Evolutionary conservation across 441 rosid genomes (phyloP), one percentile per base, ranked within the genome.

Genomic region (Daphne laureola): DNA sequence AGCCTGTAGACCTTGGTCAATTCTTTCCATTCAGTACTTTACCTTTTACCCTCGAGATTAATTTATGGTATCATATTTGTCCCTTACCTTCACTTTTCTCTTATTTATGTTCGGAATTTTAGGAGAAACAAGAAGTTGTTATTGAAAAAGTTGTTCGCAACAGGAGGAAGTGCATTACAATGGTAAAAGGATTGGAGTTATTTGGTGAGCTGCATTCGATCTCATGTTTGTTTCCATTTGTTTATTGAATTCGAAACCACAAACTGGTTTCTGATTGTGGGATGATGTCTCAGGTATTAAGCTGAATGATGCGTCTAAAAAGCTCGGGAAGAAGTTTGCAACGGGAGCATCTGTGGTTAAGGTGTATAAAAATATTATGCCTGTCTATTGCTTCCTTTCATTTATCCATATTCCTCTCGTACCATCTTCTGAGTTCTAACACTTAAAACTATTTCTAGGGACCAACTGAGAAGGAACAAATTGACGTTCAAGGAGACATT

Each of bases 401-500:
- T 17, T 3, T 43, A 44, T 52, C 40, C 23, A 38, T 50, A 14
- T 14, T 13, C 17, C 1, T 16, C 21, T 57, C 56, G 26, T 21
- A 46, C 12, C 40, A 51, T 57, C 9, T 58, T 61, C 27, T 61
- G 18, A n/a, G n/a, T n/a, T n/a, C n/a, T n/a, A n/a, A 47, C 12
- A 35, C 12, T 54, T 58, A 56, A 56, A 21, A 21, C 57, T 54
- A 14, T 49, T 54, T 58, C 53, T 65, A 90, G 97, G 97, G 94
- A 54, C 97, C 96, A 36, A 90, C 93, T 51, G 97, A 90, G 15
- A 90, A 87, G 75, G 97, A 90, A 68, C 97, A 90, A 57, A 87
- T 90, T 59, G 97, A 90, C 61, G 96, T 90, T 53, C 94, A 90
- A 81, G 96, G 97, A 64, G 96, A 90, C 74, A 87, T 90, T 61